Base-by-base conservation (phyloP, 768 basidiomycete species). In the Clathrus columnatus region DNA sequence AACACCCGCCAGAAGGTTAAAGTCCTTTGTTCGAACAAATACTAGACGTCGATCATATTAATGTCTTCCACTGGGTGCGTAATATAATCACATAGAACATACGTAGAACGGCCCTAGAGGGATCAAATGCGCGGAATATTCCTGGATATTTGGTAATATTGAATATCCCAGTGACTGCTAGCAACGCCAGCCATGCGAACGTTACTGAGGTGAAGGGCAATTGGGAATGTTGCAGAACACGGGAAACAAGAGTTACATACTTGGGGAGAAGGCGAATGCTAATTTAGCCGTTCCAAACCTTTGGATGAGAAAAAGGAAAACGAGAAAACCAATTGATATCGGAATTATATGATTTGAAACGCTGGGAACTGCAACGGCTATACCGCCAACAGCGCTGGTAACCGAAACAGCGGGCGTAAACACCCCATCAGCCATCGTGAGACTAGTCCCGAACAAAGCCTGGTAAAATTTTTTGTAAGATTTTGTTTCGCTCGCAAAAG, bases 341-440 rank as follows among this genome's bases (percentile, higher is more conserved):
- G 75, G 71, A n/a, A 74, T 70, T 42, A 85, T 72, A 41, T 79
- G 68, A 8, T 67, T 58, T 1, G 61, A 51, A 7, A 84, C 75
- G 2, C 69, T 69, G 0, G 78, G 72, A 44, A 78, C 77, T 7
- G 81, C 82, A 14, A 85, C 77, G 0, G 74, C 81, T 57, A 87
- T 82, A n/a, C 85, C 84, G 16, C 71, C 78, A 1, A 86, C 82
- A 4, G 83, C 84, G 36, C 79, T 81, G 0, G 81, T 82, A 7
- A 86, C 80, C 0, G 82, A 83, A 5, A 86, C 83, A 5, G 84
- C 83, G 4, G 83, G 82, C 0, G 83, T 85, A 30, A 86, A 74
- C 20, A 84, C 69, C 29, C 85, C 84, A 58, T 87, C 84, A 0
- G 83, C 79, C 70, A 86, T 75, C 0, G 83, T 84, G 43, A 85